Evolutionary conservation across 106 monocot genomes (phyloP).

Genomic region (Platanthera guangdongensis): DNA sequence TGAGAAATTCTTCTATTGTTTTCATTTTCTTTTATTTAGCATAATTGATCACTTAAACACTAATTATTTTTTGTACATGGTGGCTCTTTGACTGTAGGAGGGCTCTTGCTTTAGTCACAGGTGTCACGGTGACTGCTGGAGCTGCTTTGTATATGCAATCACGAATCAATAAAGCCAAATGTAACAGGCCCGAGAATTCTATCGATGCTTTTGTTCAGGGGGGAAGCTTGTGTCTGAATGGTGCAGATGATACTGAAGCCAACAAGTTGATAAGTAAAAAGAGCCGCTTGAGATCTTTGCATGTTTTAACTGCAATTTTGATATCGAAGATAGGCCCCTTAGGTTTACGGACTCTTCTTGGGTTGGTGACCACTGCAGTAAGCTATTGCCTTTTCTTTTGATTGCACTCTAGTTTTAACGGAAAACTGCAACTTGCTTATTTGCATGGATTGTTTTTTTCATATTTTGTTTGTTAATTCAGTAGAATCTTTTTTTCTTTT

Average conservation of each 20-base stretch:
- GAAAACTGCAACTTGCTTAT: neutral
- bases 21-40: neutral
- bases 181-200: constrained; percentile 11
- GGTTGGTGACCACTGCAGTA: constrained; percentile 62
- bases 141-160: constrained; percentile 62
- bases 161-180: constrained; percentile 16
- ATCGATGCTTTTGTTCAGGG: neutral
- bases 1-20: neutral
- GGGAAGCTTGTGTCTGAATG: constrained; percentile 35
- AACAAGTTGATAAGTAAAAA: constrained; percentile 31
- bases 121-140: constrained; percentile 67
- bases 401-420: neutral
- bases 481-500: neutral
- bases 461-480: neutral
- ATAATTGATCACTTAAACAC: neutral
- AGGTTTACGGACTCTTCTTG: constrained; percentile 57
- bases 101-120: constrained; percentile 54
- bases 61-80: neutral
- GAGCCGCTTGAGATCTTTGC: constrained; percentile 59
- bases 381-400: constrained; percentile 17
- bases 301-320: constrained; percentile 75
- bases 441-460: neutral
- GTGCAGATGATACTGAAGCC: constrained; percentile 19
- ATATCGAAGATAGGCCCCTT: constrained; percentile 57
- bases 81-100: constrained; percentile 35